phyloP scores from a whole-genome alignment of 202 grass and related monocot genomes.

The Digitaria exilis region DNA sequence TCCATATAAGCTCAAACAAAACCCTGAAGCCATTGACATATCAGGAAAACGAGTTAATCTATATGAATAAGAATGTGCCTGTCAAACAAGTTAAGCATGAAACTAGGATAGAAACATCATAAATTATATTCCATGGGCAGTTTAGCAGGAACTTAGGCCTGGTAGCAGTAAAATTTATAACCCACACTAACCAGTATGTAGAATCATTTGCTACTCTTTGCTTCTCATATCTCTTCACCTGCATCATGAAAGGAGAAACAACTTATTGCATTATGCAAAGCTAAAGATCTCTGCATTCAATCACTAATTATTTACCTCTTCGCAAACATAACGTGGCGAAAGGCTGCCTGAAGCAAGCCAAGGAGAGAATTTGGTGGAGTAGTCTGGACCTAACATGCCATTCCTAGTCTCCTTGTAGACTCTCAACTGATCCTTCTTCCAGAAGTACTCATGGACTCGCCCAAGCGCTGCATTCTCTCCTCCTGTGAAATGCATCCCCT shows the following conservation, averaged over 20 bases:
- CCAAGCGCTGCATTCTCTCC: slow-evolving; percentile 73
- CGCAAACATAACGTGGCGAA: slow-evolving; percentile 78
- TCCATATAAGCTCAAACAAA: slow-evolving; percentile 98
- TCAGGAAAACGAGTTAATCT: slow-evolving; percentile 9
- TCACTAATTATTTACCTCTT: slow-evolving; percentile 59
- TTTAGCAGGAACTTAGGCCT: background rate
- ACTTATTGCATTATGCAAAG: background rate
- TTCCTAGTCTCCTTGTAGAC: slow-evolving; percentile 95
- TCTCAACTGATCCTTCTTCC: slow-evolving; percentile 92
- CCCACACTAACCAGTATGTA: slow-evolving; percentile 81
- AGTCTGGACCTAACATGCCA: slow-evolving; percentile 91
- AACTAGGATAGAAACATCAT: too few relatives aligned
- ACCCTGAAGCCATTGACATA: slow-evolving; percentile 66
- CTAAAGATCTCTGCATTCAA: slow-evolving; percentile 1
- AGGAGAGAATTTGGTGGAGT: slow-evolving; percentile 91
- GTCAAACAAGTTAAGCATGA: slow-evolving; percentile 15
- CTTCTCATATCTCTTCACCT: slow-evolving; percentile 91
- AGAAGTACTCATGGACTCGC: slow-evolving; percentile 84
- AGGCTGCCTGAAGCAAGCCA: slow-evolving; percentile 91
- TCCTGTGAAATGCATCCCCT: slow-evolving; percentile 73
- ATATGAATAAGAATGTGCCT: background rate
- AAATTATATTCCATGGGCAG: background rate
- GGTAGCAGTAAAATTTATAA: slow-evolving; percentile 6
- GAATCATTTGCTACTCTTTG: slow-evolving; percentile 89
- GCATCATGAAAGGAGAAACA: background rate